Conservation (phyloP, 2,329 filamentous ascomycete species). For the Aspergillus sergii region DNA sequence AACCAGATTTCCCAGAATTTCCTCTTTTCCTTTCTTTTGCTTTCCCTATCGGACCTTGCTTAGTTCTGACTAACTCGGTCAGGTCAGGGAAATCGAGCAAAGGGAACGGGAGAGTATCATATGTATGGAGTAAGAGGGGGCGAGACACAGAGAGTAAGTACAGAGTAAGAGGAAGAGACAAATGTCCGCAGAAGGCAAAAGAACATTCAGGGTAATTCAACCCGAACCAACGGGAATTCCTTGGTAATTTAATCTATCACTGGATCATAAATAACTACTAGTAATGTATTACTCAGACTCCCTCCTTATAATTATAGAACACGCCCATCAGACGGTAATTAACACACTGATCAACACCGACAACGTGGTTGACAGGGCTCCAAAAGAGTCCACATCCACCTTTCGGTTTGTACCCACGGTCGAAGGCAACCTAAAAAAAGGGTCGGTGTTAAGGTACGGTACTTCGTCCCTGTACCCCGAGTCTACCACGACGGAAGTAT, state of each 20-base stretch:
- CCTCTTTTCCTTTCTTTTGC: neutral
- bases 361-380: conserved; percentile 32
- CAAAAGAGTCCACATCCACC: conserved; percentile 15
- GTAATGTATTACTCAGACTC: neutral
- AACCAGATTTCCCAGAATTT: neutral
- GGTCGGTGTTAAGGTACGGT: neutral
- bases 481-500: neutral
- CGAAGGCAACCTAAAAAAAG: conserved; percentile 3
- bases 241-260: neutral
- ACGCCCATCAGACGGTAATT: neutral
- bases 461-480: neutral
- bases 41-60: neutral
- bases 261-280: neutral
- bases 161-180: neutral
- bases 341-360: conserved; percentile 20
- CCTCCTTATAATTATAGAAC: neutral
- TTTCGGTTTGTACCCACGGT: conserved; percentile 15
- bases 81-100: neutral
- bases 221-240: neutral
- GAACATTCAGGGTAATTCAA: neutral
- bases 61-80: neutral
- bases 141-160: too few relatives aligned
- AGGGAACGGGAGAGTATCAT: neutral
- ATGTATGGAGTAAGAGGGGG: neutral
- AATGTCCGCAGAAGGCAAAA: neutral